Conservation (phyloP, 2,329 filamentous ascomycete species). For the Pezicula radicicola region DNA sequence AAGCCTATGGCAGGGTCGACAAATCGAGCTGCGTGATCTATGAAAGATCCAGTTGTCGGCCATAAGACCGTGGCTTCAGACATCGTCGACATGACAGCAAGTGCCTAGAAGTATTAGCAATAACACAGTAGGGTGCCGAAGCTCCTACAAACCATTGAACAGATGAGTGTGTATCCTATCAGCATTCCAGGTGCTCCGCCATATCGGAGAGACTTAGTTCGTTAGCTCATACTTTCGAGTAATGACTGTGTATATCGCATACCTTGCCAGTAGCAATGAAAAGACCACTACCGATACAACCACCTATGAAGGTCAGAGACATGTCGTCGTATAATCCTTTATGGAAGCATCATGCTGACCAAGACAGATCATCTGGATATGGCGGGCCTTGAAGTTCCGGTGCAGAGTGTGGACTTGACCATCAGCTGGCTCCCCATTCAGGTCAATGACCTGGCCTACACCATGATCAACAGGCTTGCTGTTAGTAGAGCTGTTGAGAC, state of each 20-base stretch:
- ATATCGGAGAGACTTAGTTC: neutral
- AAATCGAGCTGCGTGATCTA: neutral
- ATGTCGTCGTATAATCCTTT: neutral
- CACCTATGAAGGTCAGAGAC: neutral
- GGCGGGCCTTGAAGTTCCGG: neutral
- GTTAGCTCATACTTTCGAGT: neutral
- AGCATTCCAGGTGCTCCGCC: neutral
- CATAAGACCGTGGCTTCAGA: neutral
- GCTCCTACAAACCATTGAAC: neutral
- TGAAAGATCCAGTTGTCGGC: neutral
- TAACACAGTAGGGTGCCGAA: neutral
- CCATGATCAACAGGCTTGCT: neutral
- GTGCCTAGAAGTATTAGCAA: neutral
- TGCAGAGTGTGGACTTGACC: neutral
- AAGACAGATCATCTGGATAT: constrained; percentile 1
- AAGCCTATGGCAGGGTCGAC: neutral
- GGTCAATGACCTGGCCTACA: neutral
- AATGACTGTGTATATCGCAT: neutral
- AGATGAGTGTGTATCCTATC: neutral
- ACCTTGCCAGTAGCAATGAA: neutral
- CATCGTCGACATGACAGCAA: neutral
- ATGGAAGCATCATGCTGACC: neutral
- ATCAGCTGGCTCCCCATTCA: neutral
- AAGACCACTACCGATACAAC: neutral
- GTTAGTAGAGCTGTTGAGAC: neutral